Evolutionary conservation across 805 yeast genomes (phyloP).

Genomic region (Starmerella bombi): DNA sequence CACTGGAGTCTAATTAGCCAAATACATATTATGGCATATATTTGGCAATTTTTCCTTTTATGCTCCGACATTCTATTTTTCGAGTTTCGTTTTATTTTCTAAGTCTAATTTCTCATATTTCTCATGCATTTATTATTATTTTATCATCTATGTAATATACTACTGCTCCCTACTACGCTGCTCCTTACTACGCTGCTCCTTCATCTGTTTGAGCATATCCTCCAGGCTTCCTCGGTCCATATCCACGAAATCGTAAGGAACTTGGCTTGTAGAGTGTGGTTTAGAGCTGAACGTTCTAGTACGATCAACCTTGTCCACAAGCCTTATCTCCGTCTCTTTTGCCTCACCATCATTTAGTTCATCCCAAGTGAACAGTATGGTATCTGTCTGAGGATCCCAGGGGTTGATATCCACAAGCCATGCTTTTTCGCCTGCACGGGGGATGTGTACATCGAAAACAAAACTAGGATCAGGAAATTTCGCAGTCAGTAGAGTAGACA

Average conservation of each 20-base stretch:
- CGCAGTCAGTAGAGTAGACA: slow-evolving; percentile 32
- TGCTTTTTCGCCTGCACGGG: slow-evolving; percentile 54
- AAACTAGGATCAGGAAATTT: slow-evolving; percentile 44
- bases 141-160: too few species aligned
- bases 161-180: too few species aligned
- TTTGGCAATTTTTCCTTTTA: too few species aligned
- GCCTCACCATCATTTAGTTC: slow-evolving; percentile 38
- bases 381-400: slow-evolving; percentile 62
- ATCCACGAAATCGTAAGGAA: slow-evolving; percentile 81
- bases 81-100: background rate
- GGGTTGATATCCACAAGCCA: slow-evolving; percentile 80
- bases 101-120: background rate
- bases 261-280: slow-evolving; percentile 80
- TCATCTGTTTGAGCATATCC: slow-evolving; percentile 17
- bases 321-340: slow-evolving; percentile 33
- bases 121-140: background rate
- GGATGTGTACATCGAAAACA: slow-evolving; percentile 72
- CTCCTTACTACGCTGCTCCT: slow-evolving; percentile 15
- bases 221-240: slow-evolving; percentile 17
- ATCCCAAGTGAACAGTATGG: slow-evolving; percentile 72
- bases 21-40: too few species aligned
- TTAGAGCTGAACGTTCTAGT: slow-evolving; percentile 64
- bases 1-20: slow-evolving; percentile 25
- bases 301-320: slow-evolving; percentile 51
- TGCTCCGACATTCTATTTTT: too few species aligned